phyloP scores from a whole-genome alignment of 2,329 filamentous ascomycete genomes.

The Pestalotiopsis sp. region DNA sequence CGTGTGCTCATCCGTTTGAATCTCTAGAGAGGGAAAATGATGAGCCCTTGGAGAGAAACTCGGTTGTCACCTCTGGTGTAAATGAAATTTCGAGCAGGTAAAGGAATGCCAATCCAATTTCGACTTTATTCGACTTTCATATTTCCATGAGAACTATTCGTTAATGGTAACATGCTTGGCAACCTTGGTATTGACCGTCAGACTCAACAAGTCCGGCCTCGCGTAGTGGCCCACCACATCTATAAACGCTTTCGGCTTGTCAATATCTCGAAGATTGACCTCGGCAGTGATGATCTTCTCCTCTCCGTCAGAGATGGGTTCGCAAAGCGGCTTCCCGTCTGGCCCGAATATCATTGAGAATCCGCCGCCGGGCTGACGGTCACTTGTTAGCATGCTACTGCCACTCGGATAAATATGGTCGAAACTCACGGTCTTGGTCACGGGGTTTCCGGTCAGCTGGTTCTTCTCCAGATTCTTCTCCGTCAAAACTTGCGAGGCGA shows the following conservation, averaged over 20 bases:
- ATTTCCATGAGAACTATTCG: neutral
- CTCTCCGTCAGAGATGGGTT: slow-evolving; percentile 37
- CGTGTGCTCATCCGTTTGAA: no score
- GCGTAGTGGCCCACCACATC: slow-evolving; percentile 31
- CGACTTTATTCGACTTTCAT: no score
- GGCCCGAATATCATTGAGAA: slow-evolving; percentile 54
- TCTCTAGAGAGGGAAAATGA: no score
- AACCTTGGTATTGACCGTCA: slow-evolving; percentile 38
- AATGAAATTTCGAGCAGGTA: no score
- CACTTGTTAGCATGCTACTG: slow-evolving; percentile 17
- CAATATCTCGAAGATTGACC: slow-evolving; percentile 46
- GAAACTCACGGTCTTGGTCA: slow-evolving; percentile 34
- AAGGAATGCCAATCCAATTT: no score
- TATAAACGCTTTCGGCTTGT: slow-evolving; percentile 41
- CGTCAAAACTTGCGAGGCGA: slow-evolving; percentile 41
- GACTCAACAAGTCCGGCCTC: slow-evolving; percentile 37
- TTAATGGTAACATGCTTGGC: slow-evolving; percentile 25
- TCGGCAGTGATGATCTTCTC: slow-evolving; percentile 56
- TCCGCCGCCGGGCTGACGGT: slow-evolving; percentile 41
- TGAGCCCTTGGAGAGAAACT: no score
- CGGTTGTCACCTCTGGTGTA: no score
- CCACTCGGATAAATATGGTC: neutral
- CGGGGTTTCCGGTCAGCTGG: slow-evolving; percentile 38
- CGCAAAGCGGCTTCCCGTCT: slow-evolving; percentile 49
- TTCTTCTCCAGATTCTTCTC: slow-evolving; percentile 42